Evolutionary conservation across 805 yeast genomes (phyloP), one percentile per base, ranked within the genome.

Genomic region (Ogataea glucozyma): DNA sequence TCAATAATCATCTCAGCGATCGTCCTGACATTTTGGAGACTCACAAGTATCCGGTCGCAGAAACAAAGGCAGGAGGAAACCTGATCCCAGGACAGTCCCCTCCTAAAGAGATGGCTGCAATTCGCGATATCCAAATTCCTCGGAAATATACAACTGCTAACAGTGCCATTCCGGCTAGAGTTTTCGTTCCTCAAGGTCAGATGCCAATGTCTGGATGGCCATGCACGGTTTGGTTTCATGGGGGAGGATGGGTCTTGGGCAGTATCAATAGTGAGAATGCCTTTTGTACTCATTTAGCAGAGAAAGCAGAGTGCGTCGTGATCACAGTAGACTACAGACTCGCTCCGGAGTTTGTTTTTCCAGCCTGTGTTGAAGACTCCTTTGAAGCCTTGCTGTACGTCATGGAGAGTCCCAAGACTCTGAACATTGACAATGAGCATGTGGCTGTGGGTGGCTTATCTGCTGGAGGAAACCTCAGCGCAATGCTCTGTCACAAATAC

Each of bases 271-370:
- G 66, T 1, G 68, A 64, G 35, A 70, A 72, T 56, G 62, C 71
- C 2, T 68, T 58, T 51, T 71, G 75, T 46, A 64, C 75, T 3
- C 66, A 69, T 43, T 48, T 67, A 30, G 71, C 73, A 18, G 63
- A 64, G 26, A 41, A 50, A 17, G 64, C 69, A 9, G 45, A 64
- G 34, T 75, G 57, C 34, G 36, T 51, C 14, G 56, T 72, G 11
- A 58, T 75, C 9, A 60, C 69, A 6, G 72, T 75, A n/a, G 78
- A 75, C 53, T 75, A 75, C 56, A 48, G 79, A 30, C 55, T 73
- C 41, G 78, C 78, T 0, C 81, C 80, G 3, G 77, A 75, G 52
- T 48, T 59, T 50, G 73, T 73, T 17, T 75, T 61, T 53, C 80
- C 81, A 3, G 74, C 77, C 8, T 64, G 72, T 32, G 66, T 71